A percentile compares a stretch with the other conserved stretches of the same genome.
phyloP scores from a whole-genome alignment of 257 asterid genomes.

The Datura wrightii region DNA sequence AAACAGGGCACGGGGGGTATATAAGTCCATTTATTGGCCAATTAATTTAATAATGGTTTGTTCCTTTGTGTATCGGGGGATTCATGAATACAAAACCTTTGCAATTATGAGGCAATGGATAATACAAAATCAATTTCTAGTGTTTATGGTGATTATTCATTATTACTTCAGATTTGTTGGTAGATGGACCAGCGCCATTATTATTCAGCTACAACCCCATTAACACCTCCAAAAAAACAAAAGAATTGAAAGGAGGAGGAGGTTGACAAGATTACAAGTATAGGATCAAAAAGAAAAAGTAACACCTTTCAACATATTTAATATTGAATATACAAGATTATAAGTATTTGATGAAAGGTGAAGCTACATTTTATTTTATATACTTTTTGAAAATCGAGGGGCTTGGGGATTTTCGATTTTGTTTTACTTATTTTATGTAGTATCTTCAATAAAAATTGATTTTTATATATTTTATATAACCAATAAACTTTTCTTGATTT shows the following conservation, averaged over 20 bases:
- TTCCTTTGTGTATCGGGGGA: not conserved
- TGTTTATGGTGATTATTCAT: no score
- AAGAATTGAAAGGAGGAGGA: no score
- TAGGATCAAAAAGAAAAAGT: not conserved
- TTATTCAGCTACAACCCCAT: not conserved
- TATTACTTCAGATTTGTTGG: not conserved
- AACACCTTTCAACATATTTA: not conserved
- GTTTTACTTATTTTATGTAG: no score
- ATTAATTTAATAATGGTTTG: not conserved
- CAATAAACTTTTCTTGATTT: no score
- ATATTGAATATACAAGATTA: no score
- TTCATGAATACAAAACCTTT: not conserved
- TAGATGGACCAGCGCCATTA: not conserved
- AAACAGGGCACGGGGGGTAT: not conserved
- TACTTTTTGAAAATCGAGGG: no score
- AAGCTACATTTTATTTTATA: no score
- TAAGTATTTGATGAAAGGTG: no score
- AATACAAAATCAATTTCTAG: not conserved
- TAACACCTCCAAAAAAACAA: not conserved
- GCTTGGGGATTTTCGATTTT: no score
- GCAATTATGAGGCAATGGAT: not conserved
- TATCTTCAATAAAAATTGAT: no score
- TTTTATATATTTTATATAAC: no score
- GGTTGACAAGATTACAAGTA: no score
- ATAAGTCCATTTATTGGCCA: not conserved